phyloP scores from a whole-genome alignment of 106 monocot species.

The Gastrodia elata region DNA sequence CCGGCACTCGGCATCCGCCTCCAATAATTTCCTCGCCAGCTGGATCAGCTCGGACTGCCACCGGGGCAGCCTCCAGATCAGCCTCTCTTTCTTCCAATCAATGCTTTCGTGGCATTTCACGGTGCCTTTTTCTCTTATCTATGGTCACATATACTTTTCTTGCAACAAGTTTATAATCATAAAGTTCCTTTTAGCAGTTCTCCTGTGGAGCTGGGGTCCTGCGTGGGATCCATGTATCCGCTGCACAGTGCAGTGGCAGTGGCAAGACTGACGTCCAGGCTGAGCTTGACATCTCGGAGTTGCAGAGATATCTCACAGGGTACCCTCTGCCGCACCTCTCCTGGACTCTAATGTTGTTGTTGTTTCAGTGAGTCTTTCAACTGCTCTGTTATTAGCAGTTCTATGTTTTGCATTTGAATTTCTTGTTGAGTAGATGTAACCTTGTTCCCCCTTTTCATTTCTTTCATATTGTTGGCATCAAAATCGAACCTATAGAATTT shows the following conservation, averaged over 20 bases:
- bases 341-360: slow-evolving; percentile 41
- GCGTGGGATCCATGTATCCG: slow-evolving; percentile 33
- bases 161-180: neutral
- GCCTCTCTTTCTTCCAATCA: neutral
- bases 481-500: neutral
- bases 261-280: slow-evolving; percentile 54
- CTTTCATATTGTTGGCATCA: neutral
- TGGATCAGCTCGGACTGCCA: neutral
- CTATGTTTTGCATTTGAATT: neutral
- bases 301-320: slow-evolving; percentile 51
- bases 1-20: neutral
- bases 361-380: slow-evolving; percentile 10
- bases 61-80: neutral
- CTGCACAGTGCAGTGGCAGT: slow-evolving; percentile 59
- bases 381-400: neutral
- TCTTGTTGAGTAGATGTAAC: neutral
- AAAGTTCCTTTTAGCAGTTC: slow-evolving; percentile 14
- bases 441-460: neutral
- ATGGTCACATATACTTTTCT: neutral
- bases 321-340: slow-evolving; percentile 65
- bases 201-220: slow-evolving; percentile 40
- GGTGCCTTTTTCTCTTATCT: neutral
- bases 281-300: slow-evolving; percentile 37
- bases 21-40: neutral
- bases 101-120: slow-evolving; percentile 1